Percentiles rank a stretch among this genome's conserved stretches.
These are phyloP conservation scores for Pluteus cervinus DNA, from an alignment of 768 basidiomycete species.

Conservation along the genomic window DNA sequence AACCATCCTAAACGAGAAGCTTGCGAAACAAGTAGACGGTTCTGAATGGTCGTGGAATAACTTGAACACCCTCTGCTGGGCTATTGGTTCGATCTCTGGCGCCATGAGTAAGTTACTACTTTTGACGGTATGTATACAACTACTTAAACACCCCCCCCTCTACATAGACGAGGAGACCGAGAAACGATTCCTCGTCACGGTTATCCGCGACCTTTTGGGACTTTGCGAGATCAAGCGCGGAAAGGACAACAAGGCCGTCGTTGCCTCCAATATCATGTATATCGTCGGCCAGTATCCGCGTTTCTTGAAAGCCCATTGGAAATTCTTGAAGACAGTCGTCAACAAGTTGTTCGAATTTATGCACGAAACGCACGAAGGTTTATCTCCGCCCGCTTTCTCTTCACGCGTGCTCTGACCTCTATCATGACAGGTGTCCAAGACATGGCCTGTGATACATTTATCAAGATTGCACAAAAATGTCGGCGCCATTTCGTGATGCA, in stretches of 20 bases:
- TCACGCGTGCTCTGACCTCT: not conserved
- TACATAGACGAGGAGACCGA: constrained; percentile 96
- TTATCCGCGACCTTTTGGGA: constrained; percentile 98
- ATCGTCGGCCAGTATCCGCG: constrained; percentile 99
- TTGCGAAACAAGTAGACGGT: constrained; percentile 95
- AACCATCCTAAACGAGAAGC: constrained; percentile 94
- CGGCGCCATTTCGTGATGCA: constrained; percentile 98
- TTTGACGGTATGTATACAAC: not conserved
- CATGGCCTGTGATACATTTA: constrained; percentile 99
- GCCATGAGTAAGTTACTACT: constrained; percentile 82
- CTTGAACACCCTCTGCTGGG: constrained; percentile 98
- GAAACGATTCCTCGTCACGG: constrained; percentile 97
- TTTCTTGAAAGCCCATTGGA: constrained; percentile 99
- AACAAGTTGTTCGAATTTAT: constrained; percentile 99
- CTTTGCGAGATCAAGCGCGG: constrained; percentile 97
- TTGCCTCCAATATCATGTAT: constrained; percentile 95
- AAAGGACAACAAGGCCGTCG: constrained; percentile 99
- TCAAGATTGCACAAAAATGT: constrained; percentile 99
- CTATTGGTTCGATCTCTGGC: constrained; percentile 97
- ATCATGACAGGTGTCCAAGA: constrained; percentile 81
- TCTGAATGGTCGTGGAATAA: constrained; percentile 99
- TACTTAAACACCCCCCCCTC: constrained; percentile 4
- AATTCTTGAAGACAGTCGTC: constrained; percentile 99
- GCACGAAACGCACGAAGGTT: constrained; percentile 99
- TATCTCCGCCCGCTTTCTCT: constrained; percentile 12